phyloP scores from a whole-genome alignment of 805 yeast genomes.

The Candida xyloterini region DNA sequence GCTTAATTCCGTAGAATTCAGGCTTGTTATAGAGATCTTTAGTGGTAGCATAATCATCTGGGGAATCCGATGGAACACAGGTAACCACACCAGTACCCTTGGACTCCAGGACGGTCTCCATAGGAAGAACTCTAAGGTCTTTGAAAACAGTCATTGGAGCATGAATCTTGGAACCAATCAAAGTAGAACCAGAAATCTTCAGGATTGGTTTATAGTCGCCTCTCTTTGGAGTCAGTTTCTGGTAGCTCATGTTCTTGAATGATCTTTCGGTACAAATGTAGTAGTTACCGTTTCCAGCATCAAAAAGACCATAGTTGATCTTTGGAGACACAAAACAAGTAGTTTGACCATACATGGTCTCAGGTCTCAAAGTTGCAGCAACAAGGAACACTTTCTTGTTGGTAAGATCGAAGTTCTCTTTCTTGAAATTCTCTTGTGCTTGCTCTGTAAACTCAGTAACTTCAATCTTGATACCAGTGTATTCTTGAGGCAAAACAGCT shows the following conservation, averaged over 20 bases:
- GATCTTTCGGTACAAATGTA: slow-evolving; percentile 92
- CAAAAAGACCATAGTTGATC: slow-evolving; percentile 86
- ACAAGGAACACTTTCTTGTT: slow-evolving; percentile 74
- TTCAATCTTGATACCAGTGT: slow-evolving; percentile 86
- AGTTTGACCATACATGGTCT: slow-evolving; percentile 98
- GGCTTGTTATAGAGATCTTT: slow-evolving; percentile 84
- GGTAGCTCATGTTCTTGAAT: slow-evolving; percentile 95
- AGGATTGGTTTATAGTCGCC: slow-evolving; percentile 67
- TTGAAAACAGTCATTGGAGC: slow-evolving; percentile 78
- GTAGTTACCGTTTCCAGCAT: slow-evolving; percentile 72
- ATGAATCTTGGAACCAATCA: slow-evolving; percentile 81
- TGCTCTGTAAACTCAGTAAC: slow-evolving; percentile 55
- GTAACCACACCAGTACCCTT: slow-evolving; percentile 99
- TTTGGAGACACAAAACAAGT: slow-evolving; percentile 97
- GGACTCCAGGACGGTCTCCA: slow-evolving; percentile 92
- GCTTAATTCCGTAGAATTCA: slow-evolving; percentile 80
- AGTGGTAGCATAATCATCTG: slow-evolving; percentile 91
- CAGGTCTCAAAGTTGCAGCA: slow-evolving; percentile 98
- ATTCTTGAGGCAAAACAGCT: slow-evolving; percentile 96
- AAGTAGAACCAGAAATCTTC: slow-evolving; percentile 61
- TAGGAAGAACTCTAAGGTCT: slow-evolving; percentile 82
- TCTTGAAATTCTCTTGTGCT: slow-evolving; percentile 53
- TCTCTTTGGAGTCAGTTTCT: slow-evolving; percentile 85
- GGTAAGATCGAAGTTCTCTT: slow-evolving; percentile 42
- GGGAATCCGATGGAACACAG: slow-evolving; percentile 98